A percentile compares a stretch with the other conserved stretches of the same genome.
Evolutionary conservation across 495 filamentous ascomycete species (phyloP).

Genomic region (Penicillium antarcticum): DNA sequence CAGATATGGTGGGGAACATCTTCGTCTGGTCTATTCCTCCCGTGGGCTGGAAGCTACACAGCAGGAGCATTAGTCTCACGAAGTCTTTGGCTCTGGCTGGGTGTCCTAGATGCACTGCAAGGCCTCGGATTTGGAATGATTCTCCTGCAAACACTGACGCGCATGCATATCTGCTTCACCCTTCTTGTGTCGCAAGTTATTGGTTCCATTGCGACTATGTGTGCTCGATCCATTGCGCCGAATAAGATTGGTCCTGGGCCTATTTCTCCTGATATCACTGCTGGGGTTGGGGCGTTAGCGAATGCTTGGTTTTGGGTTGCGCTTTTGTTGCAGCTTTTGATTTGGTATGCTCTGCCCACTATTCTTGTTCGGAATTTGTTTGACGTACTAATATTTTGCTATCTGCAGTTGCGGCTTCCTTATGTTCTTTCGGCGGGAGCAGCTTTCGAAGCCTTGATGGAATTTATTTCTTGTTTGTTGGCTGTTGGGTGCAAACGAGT

Average conservation of each 20-base stretch:
- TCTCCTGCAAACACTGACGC: slow-evolving; percentile 45
- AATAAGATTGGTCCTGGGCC: slow-evolving; percentile 49
- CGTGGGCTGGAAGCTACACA: slow-evolving; percentile 45
- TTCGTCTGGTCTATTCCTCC: slow-evolving; percentile 43
- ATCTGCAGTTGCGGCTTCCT: slow-evolving; percentile 55
- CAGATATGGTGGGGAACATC: slow-evolving; percentile 54
- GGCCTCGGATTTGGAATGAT: slow-evolving; percentile 54
- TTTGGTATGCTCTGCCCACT: slow-evolving; percentile 50
- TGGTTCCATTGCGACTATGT: slow-evolving; percentile 49
- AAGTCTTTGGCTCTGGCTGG: slow-evolving; percentile 50
- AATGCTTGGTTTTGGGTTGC: slow-evolving; percentile 67
- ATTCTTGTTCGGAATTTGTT: too few species aligned
- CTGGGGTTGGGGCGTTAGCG: slow-evolving; percentile 42
- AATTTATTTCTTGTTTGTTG: background rate
- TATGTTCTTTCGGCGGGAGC: slow-evolving; percentile 69
- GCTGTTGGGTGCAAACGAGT: background rate
- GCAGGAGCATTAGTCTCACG: slow-evolving; percentile 45
- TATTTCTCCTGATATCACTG: slow-evolving; percentile 45
- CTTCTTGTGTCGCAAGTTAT: slow-evolving; percentile 49
- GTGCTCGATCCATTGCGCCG: slow-evolving; percentile 43
- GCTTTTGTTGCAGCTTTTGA: slow-evolving; percentile 56
- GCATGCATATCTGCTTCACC: slow-evolving; percentile 49
- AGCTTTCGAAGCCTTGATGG: slow-evolving; percentile 60
- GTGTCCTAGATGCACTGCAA: slow-evolving; percentile 46
- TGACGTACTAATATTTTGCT: background rate